Evolutionary conservation across 2,329 filamentous ascomycete genomes (phyloP).

Genomic region (Beauveria asiatica): DNA sequence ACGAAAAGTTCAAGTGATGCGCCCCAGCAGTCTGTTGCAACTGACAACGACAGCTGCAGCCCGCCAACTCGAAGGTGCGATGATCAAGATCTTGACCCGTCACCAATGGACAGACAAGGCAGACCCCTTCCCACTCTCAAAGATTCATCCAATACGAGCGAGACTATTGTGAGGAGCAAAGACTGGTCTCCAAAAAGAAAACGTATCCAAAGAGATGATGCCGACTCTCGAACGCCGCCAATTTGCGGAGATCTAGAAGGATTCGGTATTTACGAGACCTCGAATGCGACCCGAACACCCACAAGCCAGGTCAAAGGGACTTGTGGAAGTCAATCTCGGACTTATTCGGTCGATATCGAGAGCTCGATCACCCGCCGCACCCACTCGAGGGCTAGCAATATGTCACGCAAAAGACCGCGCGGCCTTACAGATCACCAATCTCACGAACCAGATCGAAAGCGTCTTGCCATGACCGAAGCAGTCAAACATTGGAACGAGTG

Average conservation of each 20-base stretch:
- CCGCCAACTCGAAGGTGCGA: background rate
- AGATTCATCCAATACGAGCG: no score
- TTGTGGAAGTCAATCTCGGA: background rate
- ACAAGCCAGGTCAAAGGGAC: background rate
- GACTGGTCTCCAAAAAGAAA: no score
- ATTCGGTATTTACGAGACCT: background rate
- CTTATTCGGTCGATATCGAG: background rate
- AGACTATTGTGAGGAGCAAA: background rate
- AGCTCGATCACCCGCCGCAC: background rate
- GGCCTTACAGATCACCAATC: background rate
- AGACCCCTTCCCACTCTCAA: background rate
- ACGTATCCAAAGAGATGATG: background rate
- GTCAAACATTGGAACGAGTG: constrained; percentile 16
- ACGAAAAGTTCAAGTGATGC: background rate
- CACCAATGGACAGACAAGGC: background rate
- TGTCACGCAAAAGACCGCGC: background rate
- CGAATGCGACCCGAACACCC: background rate
- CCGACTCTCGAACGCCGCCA: background rate
- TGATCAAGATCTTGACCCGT: background rate
- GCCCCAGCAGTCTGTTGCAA: background rate
- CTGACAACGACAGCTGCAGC: background rate
- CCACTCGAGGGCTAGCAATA: constrained; percentile 4
- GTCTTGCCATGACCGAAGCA: constrained; percentile 8
- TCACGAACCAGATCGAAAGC: constrained; percentile 4
- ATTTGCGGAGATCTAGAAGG: constrained; percentile 8